Percentiles rank a stretch among this genome's conserved stretches.
Conservation (phyloP, 1,284 basidiomycete species). For the Mycena citricolor region DNA sequence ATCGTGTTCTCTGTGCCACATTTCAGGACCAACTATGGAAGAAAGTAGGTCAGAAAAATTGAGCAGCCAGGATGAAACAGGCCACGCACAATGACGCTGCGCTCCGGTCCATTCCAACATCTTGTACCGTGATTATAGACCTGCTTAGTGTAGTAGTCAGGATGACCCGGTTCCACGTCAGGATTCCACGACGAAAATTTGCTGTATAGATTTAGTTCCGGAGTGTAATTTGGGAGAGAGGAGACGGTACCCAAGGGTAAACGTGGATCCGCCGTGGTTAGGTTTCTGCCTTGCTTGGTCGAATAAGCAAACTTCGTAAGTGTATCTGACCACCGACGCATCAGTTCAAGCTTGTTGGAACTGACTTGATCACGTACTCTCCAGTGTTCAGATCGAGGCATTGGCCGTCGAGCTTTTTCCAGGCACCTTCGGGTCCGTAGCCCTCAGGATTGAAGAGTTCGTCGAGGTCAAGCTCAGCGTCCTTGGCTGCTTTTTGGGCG, state of each 20-base stretch:
- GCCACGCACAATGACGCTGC: conserved; percentile 67
- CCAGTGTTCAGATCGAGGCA: conserved; percentile 85
- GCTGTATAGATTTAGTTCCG: not conserved
- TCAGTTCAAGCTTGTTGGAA: not conserved
- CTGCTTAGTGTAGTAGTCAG: conserved; percentile 80
- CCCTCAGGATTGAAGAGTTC: conserved; percentile 63
- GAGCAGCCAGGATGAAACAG: not conserved
- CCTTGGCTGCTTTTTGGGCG: conserved; percentile 47
- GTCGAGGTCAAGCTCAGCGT: conserved; percentile 52
- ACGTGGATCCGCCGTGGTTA: conserved; percentile 75
- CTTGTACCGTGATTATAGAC: conserved; percentile 80
- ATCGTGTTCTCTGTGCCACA: conserved; percentile 89
- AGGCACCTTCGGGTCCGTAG: conserved; percentile 87
- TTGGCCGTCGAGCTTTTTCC: conserved; percentile 88
- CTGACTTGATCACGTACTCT: conserved; percentile 61
- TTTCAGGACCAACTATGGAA: conserved; percentile 66
- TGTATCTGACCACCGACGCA: conserved; percentile 61
- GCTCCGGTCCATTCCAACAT: conserved; percentile 97
- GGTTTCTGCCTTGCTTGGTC: conserved; percentile 87
- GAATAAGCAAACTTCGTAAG: conserved; percentile 96
- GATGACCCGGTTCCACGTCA: conserved; percentile 55
- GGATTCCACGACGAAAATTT: conserved; percentile 79
- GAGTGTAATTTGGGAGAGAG: conserved; percentile 1
- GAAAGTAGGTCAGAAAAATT: conserved; percentile 8
- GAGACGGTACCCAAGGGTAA: conserved; percentile 80